Evolutionary conservation across 164 flowering plant genomes (phyloP).

Genomic region (Vitis rupestris): DNA sequence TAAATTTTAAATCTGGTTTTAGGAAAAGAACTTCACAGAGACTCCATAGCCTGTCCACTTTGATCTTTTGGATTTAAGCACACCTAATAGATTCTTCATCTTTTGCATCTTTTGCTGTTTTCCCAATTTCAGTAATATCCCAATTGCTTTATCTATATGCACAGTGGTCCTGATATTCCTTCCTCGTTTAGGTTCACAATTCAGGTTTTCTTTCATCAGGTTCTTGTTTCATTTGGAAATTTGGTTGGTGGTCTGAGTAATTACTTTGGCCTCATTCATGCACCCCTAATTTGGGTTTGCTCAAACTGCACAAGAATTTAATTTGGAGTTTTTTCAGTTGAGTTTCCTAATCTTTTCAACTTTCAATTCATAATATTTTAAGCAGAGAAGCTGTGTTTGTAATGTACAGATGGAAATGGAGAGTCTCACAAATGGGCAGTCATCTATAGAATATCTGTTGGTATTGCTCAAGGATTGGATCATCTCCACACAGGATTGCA

Average conservation of each 20-base stretch:
- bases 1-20: no score
- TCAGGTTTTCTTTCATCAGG: background rate
- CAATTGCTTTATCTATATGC: no score
- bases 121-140: no score
- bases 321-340: background rate
- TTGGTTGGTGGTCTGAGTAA: background rate
- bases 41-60: no score
- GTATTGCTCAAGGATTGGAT: slow-evolving; percentile 71
- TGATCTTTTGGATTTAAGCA: no score
- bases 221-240: background rate
- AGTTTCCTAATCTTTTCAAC: no score
- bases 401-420: slow-evolving; percentile 43
- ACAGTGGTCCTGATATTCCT: background rate
- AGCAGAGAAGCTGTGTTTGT: background rate
- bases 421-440: slow-evolving; percentile 64
- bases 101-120: no score
- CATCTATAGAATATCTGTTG: slow-evolving; percentile 60
- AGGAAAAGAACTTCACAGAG: no score
- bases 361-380: no score
- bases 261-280: background rate
- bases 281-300: background rate
- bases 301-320: no score
- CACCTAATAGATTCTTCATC: no score
- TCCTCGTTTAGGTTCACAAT: background rate
- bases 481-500: slow-evolving; percentile 70